Evolutionary conservation across 352 stramenopile species (phyloP).

Genomic region (Pythium aristosporum): DNA sequence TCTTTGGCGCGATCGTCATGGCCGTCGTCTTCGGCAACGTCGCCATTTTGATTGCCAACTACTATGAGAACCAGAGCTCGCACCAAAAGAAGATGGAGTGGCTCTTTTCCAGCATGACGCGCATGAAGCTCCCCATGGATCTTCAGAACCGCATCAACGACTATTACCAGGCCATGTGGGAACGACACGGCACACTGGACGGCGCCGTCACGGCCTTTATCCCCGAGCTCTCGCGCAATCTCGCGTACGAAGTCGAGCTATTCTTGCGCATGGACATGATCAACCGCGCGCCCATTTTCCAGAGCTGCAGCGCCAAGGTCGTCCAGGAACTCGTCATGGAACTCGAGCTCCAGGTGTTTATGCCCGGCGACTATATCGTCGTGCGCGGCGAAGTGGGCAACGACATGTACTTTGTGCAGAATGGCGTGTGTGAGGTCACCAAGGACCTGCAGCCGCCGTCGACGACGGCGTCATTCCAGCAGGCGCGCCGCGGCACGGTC

Average conservation of each 20-base stretch:
- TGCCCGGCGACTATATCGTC: slow-evolving; percentile 84
- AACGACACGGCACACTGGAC: slow-evolving; percentile 77
- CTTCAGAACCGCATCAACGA: slow-evolving; percentile 84
- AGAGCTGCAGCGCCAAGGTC: slow-evolving; percentile 78
- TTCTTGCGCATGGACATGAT: slow-evolving; percentile 89
- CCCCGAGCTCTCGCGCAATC: slow-evolving; percentile 73
- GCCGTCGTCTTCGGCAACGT: slow-evolving; percentile 88
- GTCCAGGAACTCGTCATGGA: slow-evolving; percentile 84
- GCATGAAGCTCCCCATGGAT: slow-evolving; percentile 73
- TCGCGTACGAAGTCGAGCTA: slow-evolving; percentile 81
- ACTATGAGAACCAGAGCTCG: slow-evolving; percentile 81
- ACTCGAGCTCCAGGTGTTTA: slow-evolving; percentile 80
- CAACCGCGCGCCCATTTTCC: slow-evolving; percentile 81
- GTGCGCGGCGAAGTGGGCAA: slow-evolving; percentile 79
- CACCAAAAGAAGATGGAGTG: slow-evolving; percentile 89
- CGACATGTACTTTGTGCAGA: slow-evolving; percentile 90
- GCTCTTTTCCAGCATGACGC: slow-evolving; percentile 82
- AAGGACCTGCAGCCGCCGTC: slow-evolving; percentile 43
- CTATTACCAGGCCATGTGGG: slow-evolving; percentile 88
- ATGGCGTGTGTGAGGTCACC: slow-evolving; percentile 73
- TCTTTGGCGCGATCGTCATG: slow-evolving; percentile 77
- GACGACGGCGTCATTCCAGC: slow-evolving; percentile 21
- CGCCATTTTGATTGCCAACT: slow-evolving; percentile 82
- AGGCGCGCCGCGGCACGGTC: slow-evolving; percentile 5
- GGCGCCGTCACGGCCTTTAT: slow-evolving; percentile 76